Conservation (phyloP, 1,284 basidiomycete species). For the Ustilago crameri region DNA sequence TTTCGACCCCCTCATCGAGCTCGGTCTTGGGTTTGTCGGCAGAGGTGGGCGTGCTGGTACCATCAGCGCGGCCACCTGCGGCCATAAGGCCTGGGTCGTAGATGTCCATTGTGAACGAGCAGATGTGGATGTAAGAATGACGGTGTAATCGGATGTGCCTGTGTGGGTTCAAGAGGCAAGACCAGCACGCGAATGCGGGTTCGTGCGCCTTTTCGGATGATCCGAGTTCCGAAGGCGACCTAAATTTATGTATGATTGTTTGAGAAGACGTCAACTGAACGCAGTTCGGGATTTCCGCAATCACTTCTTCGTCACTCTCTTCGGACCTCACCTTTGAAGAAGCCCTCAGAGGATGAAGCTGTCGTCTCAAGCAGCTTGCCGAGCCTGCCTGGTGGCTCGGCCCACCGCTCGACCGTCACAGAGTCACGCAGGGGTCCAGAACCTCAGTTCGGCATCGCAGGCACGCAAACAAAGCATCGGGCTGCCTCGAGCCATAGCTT, state of each 20-base stretch:
- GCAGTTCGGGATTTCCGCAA: too few relatives aligned
- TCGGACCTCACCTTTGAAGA: too few relatives aligned
- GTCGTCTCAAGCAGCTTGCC: conserved; percentile 28
- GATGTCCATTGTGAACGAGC: conserved; percentile 37
- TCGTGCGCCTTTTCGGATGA: conserved; percentile 13
- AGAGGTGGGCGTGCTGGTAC: conserved; percentile 13
- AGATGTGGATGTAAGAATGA: background rate
- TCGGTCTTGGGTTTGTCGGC: conserved; percentile 29
- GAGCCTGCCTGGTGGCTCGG: conserved; percentile 25
- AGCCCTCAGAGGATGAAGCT: conserved; percentile 15
- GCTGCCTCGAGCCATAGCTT: background rate
- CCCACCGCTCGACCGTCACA: conserved; percentile 31
- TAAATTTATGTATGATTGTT: conserved; percentile 1
- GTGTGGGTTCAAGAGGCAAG: background rate
- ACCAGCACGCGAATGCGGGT: background rate
- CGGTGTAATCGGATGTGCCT: background rate
- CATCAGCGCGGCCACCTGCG: conserved; percentile 12
- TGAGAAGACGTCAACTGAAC: background rate
- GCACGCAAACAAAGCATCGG: background rate
- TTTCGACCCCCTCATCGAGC: conserved; percentile 60
- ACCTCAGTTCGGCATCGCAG: conserved; percentile 17
- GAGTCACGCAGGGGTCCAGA: conserved; percentile 31
- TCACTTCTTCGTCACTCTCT: too few relatives aligned
- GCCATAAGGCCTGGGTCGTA: conserved; percentile 42
- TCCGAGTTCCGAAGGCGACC: conserved; percentile 24